phyloP scores from a whole-genome alignment of 2,329 filamentous ascomycete species.

The Calonectria montana region DNA sequence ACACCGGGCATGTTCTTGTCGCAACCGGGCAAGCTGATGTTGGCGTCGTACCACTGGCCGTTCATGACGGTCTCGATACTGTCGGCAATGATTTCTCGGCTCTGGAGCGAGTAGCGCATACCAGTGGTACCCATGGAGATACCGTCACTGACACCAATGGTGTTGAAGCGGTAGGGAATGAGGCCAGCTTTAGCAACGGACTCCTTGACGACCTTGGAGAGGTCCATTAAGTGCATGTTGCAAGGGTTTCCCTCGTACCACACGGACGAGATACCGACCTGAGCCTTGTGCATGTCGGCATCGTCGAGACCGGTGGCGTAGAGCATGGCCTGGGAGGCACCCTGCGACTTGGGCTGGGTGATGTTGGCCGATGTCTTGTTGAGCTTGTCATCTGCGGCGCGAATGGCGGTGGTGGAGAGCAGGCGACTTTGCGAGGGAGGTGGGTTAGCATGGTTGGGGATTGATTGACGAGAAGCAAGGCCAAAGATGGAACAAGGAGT shows the following conservation, averaged over 20 bases:
- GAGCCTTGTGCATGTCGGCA: conserved; percentile 92
- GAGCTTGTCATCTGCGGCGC: conserved; percentile 66
- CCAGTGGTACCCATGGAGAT: conserved; percentile 99
- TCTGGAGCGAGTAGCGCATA: conserved; percentile 96
- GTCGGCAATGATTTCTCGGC: conserved; percentile 95
- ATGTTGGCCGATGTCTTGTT: conserved; percentile 88
- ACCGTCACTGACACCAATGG: conserved; percentile 95
- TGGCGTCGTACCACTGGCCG: conserved; percentile 98
- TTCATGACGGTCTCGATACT: conserved; percentile 99
- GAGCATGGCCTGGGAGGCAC: conserved; percentile 98
- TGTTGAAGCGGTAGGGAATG: conserved; percentile 98
- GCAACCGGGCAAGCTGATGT: conserved; percentile 95
- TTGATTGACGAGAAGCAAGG: not conserved
- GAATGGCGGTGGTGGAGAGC: conserved; percentile 62
- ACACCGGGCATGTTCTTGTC: conserved; percentile 99
- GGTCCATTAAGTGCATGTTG: conserved; percentile 97
- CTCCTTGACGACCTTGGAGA: conserved; percentile 79
- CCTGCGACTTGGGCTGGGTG: conserved; percentile 98
- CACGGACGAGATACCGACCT: conserved; percentile 97
- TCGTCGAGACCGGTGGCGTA: conserved; percentile 93
- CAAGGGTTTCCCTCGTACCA: conserved; percentile 99
- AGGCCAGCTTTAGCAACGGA: conserved; percentile 77
- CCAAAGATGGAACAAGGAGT: not conserved
- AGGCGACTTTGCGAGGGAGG: conserved; percentile 53
- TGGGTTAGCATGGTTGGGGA: conserved; percentile 15